Base-by-base conservation (phyloP, 306 rosid species). In the Ammopiptanthus mongolicus region DNA sequence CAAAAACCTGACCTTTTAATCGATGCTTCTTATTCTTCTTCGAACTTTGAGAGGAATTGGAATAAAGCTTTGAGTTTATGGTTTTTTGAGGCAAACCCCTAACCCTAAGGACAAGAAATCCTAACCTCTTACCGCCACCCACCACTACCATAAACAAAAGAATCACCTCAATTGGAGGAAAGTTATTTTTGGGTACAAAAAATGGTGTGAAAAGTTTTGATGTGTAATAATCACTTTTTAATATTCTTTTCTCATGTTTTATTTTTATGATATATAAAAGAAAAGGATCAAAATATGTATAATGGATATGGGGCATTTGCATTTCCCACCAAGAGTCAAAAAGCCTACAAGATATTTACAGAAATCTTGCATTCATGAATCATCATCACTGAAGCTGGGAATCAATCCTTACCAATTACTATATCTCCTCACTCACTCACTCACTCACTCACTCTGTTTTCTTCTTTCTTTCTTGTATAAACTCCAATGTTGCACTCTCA, bases 21-120 rank as follows among this genome's bases (percentile, higher is more conserved):
- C 10, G 13, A 22, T 4, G n/a, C 0, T 19, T 0, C 22, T 1
- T n/a, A n/a, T n/a, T n/a, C n/a, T n/a, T n/a, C n/a, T n/a, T n/a
- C n/a, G n/a, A n/a, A n/a, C n/a, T n/a, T n/a, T n/a, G 41, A 11
- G n/a, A 13, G 64, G 1, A 19, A 57, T 28, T 19, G 18, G 51
- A 31, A 25, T 0, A 6, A 70, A 34, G 64, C 11, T 70, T 52
- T 0, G 37, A 33, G 12, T 37, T 73, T 22, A 41, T 36, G 65
- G 5, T 29, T 29, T 47, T 3, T 14, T 47, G 4, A 19, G 52
- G 52, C n/a, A 47, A 47, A 47, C 47, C 47, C 47, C 47, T 10
- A 0, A 28, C 84, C 84, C 84, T 46, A 73, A 33, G 50, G 42
- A 36, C 2, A n/a, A 42, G 81, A 62, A 81, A 81, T 81, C 84